Conservation (phyloP, 331 rosid genomes). For the Erythrophleum ivorense region DNA sequence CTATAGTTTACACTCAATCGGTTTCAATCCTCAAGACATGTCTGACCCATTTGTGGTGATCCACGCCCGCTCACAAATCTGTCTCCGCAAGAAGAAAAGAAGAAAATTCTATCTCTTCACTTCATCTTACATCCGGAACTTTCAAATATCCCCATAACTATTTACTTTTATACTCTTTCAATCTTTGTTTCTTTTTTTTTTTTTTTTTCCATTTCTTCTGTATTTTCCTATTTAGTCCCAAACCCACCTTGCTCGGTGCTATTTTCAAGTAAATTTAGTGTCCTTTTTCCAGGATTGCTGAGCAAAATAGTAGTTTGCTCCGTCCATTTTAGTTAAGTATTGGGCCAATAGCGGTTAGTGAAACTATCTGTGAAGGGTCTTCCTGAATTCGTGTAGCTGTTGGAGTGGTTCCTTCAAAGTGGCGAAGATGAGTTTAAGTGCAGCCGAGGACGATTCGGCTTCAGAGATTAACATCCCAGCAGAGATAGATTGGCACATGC, state of each 20-base stretch:
- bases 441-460: constrained; percentile 78
- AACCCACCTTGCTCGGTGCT: neutral
- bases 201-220: neutral
- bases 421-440: constrained; percentile 85
- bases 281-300: neutral
- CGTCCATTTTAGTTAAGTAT: neutral
- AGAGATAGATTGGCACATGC: constrained; percentile 97
- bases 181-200: neutral
- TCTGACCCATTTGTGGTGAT: constrained; percentile 48
- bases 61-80: constrained; percentile 52
- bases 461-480: constrained; percentile 83
- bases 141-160: neutral
- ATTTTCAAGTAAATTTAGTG: neutral
- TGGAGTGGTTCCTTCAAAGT: constrained; percentile 35
- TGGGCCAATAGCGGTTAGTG: neutral
- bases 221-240: neutral
- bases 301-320: neutral
- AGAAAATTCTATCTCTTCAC: constrained; percentile 14
- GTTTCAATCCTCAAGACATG: constrained; percentile 42
- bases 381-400: neutral
- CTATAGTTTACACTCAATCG: constrained; percentile 32
- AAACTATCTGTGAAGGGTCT: neutral
- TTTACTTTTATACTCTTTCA: neutral
- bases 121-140: constrained; percentile 1
- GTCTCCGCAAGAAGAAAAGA: constrained; percentile 47